A percentile compares a stretch with the other conserved stretches of the same genome.
These are phyloP conservation scores for Colletotrichum chrysophilum DNA, from an alignment of 2,329 filamentous ascomycete genomes.

Conservation along the genomic window DNA sequence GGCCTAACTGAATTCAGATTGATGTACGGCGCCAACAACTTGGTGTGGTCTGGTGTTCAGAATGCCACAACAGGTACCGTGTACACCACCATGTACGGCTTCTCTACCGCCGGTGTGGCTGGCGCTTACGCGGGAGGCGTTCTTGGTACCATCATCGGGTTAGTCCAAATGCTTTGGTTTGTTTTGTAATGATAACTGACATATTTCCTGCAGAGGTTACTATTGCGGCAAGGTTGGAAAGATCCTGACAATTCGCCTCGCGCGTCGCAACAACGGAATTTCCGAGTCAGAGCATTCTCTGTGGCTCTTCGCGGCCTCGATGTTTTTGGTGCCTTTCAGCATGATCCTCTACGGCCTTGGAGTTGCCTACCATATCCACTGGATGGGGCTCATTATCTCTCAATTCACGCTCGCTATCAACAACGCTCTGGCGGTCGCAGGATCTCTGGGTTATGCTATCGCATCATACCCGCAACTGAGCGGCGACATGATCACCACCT, in stretches of 20 bases:
- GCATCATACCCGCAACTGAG: constrained; percentile 33
- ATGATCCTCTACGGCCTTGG: constrained; percentile 46
- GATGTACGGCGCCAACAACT: constrained; percentile 36
- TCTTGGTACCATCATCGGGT: constrained; percentile 48
- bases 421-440: constrained; percentile 28
- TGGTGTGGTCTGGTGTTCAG: constrained; percentile 34
- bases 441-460: constrained; percentile 34
- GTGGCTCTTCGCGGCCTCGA: constrained; percentile 32
- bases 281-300: constrained; percentile 46
- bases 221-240: constrained; percentile 41
- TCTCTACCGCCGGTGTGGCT: constrained; percentile 24
- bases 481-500: constrained; percentile 33
- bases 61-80: constrained; percentile 35
- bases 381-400: constrained; percentile 33
- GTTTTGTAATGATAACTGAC: background rate
- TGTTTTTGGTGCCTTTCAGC: constrained; percentile 44
- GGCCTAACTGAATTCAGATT: constrained; percentile 15
- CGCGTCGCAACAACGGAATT: constrained; percentile 44
- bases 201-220: constrained; percentile 11
- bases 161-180: background rate
- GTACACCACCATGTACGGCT: constrained; percentile 34
- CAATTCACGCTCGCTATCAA: constrained; percentile 31
- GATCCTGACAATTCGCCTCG: constrained; percentile 40
- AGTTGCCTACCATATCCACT: constrained; percentile 33
- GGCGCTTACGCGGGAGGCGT: constrained; percentile 31